Percentiles rank a stretch among this genome's conserved stretches.
phyloP scores from a whole-genome alignment of 2,329 filamentous ascomycete species.

The Chrysoporthe cubensis region DNA sequence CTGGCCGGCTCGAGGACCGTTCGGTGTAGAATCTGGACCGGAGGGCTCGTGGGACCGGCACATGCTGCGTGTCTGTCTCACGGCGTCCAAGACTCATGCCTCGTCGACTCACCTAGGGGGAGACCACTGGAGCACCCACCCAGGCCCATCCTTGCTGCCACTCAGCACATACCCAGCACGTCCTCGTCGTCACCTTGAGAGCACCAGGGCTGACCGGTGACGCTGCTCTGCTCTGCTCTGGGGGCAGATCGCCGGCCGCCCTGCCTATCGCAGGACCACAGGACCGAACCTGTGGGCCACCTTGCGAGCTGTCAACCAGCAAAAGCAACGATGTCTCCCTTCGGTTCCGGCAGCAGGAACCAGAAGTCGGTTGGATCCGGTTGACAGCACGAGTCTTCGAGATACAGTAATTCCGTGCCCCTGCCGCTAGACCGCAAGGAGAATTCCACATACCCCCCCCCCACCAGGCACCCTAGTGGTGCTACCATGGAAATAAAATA shows the following conservation, averaged over 20 bases:
- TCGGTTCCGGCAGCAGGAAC: neutral
- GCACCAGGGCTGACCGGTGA: neutral
- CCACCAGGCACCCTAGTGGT: neutral
- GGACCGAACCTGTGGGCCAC: neutral
- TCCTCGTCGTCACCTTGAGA: neutral
- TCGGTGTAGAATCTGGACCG: neutral
- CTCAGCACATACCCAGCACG: neutral
- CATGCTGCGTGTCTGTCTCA: constrained; percentile 9
- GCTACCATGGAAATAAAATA: neutral
- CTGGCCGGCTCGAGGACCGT: neutral
- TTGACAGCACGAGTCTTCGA: neutral
- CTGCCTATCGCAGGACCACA: neutral
- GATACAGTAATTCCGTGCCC: neutral
- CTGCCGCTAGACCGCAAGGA: constrained; percentile 12
- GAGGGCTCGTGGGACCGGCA: neutral
- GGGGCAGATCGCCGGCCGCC: no score
- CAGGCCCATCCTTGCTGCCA: constrained; percentile 21
- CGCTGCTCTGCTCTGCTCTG: neutral
- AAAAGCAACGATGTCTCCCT: neutral
- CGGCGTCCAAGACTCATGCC: constrained; percentile 12
- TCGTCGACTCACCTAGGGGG: constrained; percentile 15
- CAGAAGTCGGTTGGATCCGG: neutral
- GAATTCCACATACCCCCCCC: constrained; percentile 10
- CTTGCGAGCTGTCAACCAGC: neutral
- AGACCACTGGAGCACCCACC: neutral